These are phyloP conservation scores for Dunaliella primolecta DNA, from an alignment of 139 green algal species.

Conservation along the genomic window DNA sequence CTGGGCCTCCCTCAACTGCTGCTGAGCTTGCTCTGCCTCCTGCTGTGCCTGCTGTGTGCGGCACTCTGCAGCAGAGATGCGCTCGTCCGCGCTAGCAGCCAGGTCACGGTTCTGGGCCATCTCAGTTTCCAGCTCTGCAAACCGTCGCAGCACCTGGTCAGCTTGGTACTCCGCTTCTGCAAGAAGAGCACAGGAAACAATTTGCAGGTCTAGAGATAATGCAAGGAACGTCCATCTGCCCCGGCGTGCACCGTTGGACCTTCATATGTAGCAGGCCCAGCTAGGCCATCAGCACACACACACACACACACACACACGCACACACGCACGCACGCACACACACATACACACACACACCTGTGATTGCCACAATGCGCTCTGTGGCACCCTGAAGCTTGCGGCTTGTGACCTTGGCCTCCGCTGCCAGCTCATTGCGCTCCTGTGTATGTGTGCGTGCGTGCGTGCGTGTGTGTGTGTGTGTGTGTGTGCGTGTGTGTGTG, in stretches of 20 bases:
- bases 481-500: too few relatives aligned
- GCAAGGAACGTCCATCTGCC: too few relatives aligned
- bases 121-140: slow-evolving; percentile 17
- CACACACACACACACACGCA: not conserved
- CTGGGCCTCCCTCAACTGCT: not conserved
- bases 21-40: not conserved
- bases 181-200: not conserved
- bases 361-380: slow-evolving; percentile 38
- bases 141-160: slow-evolving; percentile 17
- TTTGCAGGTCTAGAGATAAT: too few relatives aligned
- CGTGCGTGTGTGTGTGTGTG: too few relatives aligned
- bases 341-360: slow-evolving; percentile 21
- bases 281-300: too few relatives aligned
- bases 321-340: not conserved
- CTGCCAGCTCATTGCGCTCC: slow-evolving; percentile 23
- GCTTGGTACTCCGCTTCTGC: slow-evolving; percentile 26
- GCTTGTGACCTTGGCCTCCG: slow-evolving; percentile 29
- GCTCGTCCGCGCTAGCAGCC: not conserved
- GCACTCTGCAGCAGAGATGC: not conserved
- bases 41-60: not conserved
- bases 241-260: too few relatives aligned
- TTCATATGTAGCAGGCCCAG: too few relatives aligned
- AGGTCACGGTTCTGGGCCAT: not conserved
- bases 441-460: too few relatives aligned
- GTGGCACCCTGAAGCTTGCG: slow-evolving; percentile 34